phyloP scores from a whole-genome alignment of 495 filamentous ascomycete genomes.

The Lepidopterella palustris region DNA sequence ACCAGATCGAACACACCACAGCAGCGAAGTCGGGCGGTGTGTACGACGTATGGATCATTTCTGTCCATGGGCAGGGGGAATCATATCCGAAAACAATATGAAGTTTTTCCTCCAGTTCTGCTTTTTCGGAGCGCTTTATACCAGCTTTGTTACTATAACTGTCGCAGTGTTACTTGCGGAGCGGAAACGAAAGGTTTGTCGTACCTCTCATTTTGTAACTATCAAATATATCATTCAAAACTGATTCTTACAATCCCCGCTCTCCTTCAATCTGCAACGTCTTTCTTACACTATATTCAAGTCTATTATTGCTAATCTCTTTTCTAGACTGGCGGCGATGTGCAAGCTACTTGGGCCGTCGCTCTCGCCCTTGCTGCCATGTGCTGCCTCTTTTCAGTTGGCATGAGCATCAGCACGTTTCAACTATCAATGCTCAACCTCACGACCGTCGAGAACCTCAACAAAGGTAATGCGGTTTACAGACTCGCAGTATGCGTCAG shows the following conservation, averaged over 20 bases:
- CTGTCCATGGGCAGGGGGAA: slow-evolving; percentile 89
- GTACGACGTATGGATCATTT: slow-evolving; percentile 88
- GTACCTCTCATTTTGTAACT: neutral
- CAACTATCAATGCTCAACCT: slow-evolving; percentile 64
- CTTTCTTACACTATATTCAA: neutral
- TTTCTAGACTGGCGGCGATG: slow-evolving; percentile 23
- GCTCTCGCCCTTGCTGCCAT: slow-evolving; percentile 52
- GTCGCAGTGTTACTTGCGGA: slow-evolving; percentile 52
- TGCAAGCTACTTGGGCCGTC: slow-evolving; percentile 48
- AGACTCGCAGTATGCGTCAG: slow-evolving; percentile 11
- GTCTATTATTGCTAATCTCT: neutral
- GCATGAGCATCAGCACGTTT: slow-evolving; percentile 67
- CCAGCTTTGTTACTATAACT: slow-evolving; percentile 54
- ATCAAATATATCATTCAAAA: neutral
- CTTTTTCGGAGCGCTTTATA: slow-evolving; percentile 63
- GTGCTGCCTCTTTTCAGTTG: slow-evolving; percentile 69
- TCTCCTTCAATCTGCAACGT: neutral
- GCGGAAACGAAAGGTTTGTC: slow-evolving; percentile 26
- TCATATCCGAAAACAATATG: slow-evolving; percentile 75
- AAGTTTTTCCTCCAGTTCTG: slow-evolving; percentile 89
- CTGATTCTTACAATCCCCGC: neutral
- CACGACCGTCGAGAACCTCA: slow-evolving; percentile 76
- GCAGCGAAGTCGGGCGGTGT: slow-evolving; percentile 68
- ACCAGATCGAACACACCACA: slow-evolving; percentile 77
- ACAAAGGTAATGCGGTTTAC: slow-evolving; percentile 50